phyloP scores from a whole-genome alignment of 2,329 filamentous ascomycete genomes.

The Paramyrothecium roridum region DNA sequence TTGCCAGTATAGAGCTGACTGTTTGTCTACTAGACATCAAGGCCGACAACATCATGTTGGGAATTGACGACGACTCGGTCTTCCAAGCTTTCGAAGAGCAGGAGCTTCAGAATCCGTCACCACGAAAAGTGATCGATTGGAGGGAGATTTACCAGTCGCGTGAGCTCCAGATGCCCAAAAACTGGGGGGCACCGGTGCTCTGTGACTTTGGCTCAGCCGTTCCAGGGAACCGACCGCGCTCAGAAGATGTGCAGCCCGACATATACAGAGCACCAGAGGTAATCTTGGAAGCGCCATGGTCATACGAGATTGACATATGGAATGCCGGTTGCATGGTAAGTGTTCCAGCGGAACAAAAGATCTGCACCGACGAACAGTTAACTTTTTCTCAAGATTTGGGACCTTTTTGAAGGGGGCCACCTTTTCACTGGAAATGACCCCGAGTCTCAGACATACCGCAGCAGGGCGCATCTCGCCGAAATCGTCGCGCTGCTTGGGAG shows the following conservation, averaged over 20 bases:
- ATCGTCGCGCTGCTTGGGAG: slow-evolving; percentile 42
- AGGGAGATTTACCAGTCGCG: slow-evolving; percentile 40
- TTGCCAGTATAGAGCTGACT: no score
- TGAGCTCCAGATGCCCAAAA: slow-evolving; percentile 27
- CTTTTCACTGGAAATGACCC: slow-evolving; percentile 40
- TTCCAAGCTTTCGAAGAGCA: slow-evolving; percentile 33
- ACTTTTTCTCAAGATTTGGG: no score
- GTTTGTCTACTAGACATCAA: no score
- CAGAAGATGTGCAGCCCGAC: slow-evolving; percentile 33
- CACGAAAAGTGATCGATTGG: slow-evolving; percentile 37
- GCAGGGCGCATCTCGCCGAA: slow-evolving; percentile 44
- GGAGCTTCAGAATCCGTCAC: slow-evolving; percentile 34
- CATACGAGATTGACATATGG: slow-evolving; percentile 48
- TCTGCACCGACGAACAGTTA: no score
- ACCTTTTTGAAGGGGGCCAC: slow-evolving; percentile 41
- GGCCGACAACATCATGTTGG: slow-evolving; percentile 44
- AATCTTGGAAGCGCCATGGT: slow-evolving; percentile 42
- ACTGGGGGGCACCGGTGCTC: slow-evolving; percentile 31
- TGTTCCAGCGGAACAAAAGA: no score
- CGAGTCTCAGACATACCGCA: slow-evolving; percentile 33
- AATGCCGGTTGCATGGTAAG: slow-evolving; percentile 48
- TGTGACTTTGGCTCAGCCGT: slow-evolving; percentile 49
- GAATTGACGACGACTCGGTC: slow-evolving; percentile 34
- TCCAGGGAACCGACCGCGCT: slow-evolving; percentile 24
- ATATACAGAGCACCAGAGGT: slow-evolving; percentile 43